Evolutionary conservation across 2,329 filamentous ascomycete species (phyloP).

Genomic region (Hypoxylon sp.): DNA sequence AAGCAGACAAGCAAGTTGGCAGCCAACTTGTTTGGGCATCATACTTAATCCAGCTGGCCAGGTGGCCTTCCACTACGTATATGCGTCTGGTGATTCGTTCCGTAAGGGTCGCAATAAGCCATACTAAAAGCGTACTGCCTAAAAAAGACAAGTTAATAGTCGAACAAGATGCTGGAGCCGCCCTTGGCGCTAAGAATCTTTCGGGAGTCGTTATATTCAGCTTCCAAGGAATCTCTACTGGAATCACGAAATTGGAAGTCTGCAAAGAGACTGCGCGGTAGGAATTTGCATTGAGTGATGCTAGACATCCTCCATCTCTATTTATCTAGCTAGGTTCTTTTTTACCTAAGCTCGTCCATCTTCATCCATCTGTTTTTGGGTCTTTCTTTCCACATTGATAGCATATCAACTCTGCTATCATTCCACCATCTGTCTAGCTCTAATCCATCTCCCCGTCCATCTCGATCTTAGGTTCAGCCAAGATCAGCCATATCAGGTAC

Average conservation of each 20-base stretch:
- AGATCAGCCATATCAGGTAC: background rate
- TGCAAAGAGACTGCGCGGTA: background rate
- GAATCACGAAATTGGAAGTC: background rate
- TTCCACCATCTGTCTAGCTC: constrained; percentile 14
- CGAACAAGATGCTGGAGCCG: too few species aligned
- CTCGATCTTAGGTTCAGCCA: background rate
- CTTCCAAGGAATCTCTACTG: background rate
- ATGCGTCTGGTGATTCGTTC: background rate
- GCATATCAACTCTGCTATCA: background rate
- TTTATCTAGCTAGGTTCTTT: constrained; percentile 20
- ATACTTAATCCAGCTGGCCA: background rate
- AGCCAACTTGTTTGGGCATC: background rate
- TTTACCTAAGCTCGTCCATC: background rate
- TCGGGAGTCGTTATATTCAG: background rate
- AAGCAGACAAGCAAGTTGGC: background rate
- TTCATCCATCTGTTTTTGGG: background rate
- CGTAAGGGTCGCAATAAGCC: too few species aligned
- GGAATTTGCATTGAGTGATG: background rate
- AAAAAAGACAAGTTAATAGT: too few species aligned
- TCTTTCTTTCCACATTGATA: background rate
- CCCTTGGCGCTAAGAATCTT: background rate
- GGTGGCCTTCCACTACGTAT: background rate
- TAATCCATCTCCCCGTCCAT: constrained; percentile 10
- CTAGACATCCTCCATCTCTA: constrained; percentile 9
- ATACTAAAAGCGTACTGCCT: too few species aligned